phyloP scores from a whole-genome alignment of 164 flowering plant species.

The Houttuynia cordata region DNA sequence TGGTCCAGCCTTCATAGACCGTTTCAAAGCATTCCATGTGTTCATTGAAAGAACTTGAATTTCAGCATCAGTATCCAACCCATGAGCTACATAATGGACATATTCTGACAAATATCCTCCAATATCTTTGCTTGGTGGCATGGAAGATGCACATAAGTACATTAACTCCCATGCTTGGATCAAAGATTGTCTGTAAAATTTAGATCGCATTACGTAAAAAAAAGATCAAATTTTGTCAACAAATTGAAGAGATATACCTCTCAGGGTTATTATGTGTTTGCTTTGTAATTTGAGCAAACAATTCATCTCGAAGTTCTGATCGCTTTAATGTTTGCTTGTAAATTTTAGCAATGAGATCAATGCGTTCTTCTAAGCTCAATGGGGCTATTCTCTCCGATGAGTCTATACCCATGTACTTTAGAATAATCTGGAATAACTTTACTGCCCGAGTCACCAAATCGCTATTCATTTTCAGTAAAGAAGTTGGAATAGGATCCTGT shows the following conservation, averaged over 20 bases:
- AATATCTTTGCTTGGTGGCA: slow-evolving; percentile 99
- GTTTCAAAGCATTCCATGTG: slow-evolving; percentile 79
- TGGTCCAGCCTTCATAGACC: slow-evolving; percentile 92
- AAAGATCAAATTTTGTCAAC: background rate
- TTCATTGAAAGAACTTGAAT: slow-evolving; percentile 65
- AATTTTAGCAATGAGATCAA: slow-evolving; percentile 79
- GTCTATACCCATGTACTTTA: slow-evolving; percentile 96
- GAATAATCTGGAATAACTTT: slow-evolving; percentile 67
- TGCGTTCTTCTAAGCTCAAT: slow-evolving; percentile 62
- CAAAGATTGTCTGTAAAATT: slow-evolving; percentile 48
- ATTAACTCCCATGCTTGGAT: slow-evolving; percentile 92
- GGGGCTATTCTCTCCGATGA: slow-evolving; percentile 56
- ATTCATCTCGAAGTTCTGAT: slow-evolving; percentile 93
- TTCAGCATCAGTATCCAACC: slow-evolving; percentile 45
- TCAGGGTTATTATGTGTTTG: slow-evolving; percentile 93
- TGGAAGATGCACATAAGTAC: slow-evolving; percentile 89
- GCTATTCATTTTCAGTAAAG: slow-evolving; percentile 69
- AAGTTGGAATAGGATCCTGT: slow-evolving; percentile 97
- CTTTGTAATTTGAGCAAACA: slow-evolving; percentile 84
- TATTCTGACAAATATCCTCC: slow-evolving; percentile 85
- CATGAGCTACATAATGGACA: slow-evolving; percentile 77
- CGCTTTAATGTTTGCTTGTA: slow-evolving; percentile 89
- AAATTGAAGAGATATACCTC: slow-evolving; percentile 26
- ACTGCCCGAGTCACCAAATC: slow-evolving; percentile 75
- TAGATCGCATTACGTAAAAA: slow-evolving; percentile 1